phyloP scores from a whole-genome alignment of 73 alveolate genomes.

The Stentor coeruleus region DNA sequence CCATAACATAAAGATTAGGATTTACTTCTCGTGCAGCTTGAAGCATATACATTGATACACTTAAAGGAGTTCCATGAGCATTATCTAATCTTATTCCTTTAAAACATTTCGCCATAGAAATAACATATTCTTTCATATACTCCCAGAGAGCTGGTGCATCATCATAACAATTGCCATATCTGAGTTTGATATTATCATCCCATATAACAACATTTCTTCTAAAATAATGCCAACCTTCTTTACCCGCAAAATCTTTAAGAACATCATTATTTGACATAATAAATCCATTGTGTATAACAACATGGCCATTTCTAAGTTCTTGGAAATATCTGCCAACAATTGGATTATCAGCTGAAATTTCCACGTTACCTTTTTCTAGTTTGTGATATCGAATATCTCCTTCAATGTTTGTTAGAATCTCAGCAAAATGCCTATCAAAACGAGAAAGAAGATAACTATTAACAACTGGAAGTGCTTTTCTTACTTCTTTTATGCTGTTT shows the following conservation, averaged over 20 bases:
- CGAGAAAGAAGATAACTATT: background rate
- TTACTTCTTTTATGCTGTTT: background rate
- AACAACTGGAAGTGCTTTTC: background rate
- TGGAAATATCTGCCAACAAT: background rate
- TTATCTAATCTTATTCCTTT: conserved; percentile 35
- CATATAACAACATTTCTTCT: conserved; percentile 38
- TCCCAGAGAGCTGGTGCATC: conserved; percentile 31
- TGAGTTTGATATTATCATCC: conserved; percentile 26
- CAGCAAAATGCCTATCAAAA: background rate
- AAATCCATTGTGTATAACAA: background rate
- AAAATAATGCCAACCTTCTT: conserved; percentile 32
- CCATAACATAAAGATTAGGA: conserved; percentile 31
- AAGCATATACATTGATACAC: conserved; percentile 20
- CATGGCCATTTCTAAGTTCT: conserved; percentile 21
- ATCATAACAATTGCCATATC: conserved; percentile 26
- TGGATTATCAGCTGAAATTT: background rate
- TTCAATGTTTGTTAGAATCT: conserved; percentile 14
- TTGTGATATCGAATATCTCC: conserved; percentile 23
- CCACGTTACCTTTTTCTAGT: conserved; percentile 14
- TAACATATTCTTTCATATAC: conserved; percentile 27
- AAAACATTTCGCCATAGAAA: conserved; percentile 27
- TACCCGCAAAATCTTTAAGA: conserved; percentile 43
- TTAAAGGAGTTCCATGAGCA: conserved; percentile 27
- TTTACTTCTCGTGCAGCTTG: conserved; percentile 29
- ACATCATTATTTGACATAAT: conserved; percentile 46